Base-by-base conservation (phyloP, 164 flowering plant species). In the Piper betle region DNA sequence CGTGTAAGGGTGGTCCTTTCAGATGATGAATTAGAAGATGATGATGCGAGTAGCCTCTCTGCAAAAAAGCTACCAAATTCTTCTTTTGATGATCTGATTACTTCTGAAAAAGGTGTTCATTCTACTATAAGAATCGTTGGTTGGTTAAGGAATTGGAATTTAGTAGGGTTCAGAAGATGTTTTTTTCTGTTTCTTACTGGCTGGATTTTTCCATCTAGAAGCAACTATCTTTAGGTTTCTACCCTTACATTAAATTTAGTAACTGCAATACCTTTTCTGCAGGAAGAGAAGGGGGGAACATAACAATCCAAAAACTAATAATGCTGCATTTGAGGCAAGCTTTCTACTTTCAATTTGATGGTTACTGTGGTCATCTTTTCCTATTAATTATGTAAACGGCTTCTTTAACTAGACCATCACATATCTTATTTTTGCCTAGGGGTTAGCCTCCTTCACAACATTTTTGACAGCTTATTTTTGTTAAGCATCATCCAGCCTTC, bases 1-100 rank as follows among this genome's bases (percentile, higher is more conserved):
- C 91, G 99, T 69, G 59, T 64, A 52, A 93, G 92, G 20, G 64
- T 88, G 57, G 75, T 94, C 43, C 79, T 88, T 66, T 94, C 95
- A 68, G 99, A 94, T 77, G 96, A 90, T 79, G 98, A 25, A 25
- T 25, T 25, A 25, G 33, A 25, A 25, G 33, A 25, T 25, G 33
- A 25, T 25, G 33, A 73, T 68, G 78, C 71, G 67, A 58, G 43
- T 12, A 68, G 63, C 39, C 55, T 50, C 54, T 68, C 76, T 17
- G 70, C 64, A 59, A 72, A 64, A 60, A 71, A 73, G 62, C 48
- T 62, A 57, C 65, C 39, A 38, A 67, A 58, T 13, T 20, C 20
- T 43, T 72, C 69, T 11, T 46, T 43, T 2, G 88, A 82, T 53
- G 76, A 69, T 66, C 64, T 74, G 66, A 81, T 78, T 54, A 78